Evolutionary conservation across 2,329 filamentous ascomycete species (phyloP), one percentile per base, ranked within the genome.

Genomic region (Xylariomycetidae sp.): DNA sequence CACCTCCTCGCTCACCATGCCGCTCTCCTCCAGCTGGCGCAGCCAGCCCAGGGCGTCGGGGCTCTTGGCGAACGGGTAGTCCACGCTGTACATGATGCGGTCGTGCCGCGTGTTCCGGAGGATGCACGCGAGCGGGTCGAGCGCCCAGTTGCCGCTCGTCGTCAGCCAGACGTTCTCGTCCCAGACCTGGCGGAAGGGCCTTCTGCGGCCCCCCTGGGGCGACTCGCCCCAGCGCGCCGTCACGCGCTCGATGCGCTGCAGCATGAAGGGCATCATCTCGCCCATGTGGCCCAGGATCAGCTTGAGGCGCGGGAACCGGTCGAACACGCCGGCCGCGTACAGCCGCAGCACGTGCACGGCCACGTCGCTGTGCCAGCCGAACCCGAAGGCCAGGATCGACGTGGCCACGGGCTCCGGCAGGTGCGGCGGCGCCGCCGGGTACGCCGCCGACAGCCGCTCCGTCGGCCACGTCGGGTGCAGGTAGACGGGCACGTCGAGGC

Each of bases 81-180:
- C 72, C 10, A 75, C 66, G 39, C 68, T 74, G 45, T 70, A 77
- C 46, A 79, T 34, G 1, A 79, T 61, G 10, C 61, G 59, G 16
- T 74, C 70, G 8, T n/a, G 8, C 20, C 20, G 8, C 20, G 20
- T 23, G n/a, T 23, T 23, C 20, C 61, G 38, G 28, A 67, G 34
- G 4, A 69, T 43, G 33, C 58, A 64, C 2, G 60, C 59, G 54
- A 78, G 44, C 5, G 64, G 67, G 32, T 54, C 59, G 14, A 75
- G 39, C 18, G 64, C 63, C 49, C 69, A 74, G 36, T 69, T 64
- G 3, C 73, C 74, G 31, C 63, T 69, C 3, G 72, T 76, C 1
- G 73, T 77, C 14, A 79, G 51, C 65, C 70, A 77, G 12, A 78
- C 55, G 37, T 79, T 78, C 38, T 66, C 54, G 30, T 67, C 61